Percentiles rank a stretch among this genome's conserved stretches.
Conservation (phyloP, 345 rosid genomes). For the Euclidium syriacum region DNA sequence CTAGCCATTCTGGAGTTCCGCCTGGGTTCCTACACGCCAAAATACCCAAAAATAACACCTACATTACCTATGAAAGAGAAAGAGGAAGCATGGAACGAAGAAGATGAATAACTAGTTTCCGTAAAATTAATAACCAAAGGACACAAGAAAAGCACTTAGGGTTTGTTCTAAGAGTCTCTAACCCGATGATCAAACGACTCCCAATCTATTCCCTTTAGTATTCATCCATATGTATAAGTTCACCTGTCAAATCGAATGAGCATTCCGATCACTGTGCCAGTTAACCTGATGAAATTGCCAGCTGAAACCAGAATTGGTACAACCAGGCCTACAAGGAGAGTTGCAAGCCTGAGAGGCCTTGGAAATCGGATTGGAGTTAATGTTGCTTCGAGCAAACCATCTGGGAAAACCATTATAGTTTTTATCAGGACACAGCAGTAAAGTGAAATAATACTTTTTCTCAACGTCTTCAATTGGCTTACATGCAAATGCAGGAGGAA, state of each 20-base stretch:
- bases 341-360: conserved; percentile 89
- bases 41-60: conserved; percentile 4
- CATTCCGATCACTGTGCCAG: conserved; percentile 50
- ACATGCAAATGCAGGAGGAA: conserved; percentile 96
- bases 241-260: conserved; percentile 78
- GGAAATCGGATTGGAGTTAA: conserved; percentile 75
- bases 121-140: background rate
- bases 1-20: conserved; percentile 83
- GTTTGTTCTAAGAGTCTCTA: background rate
- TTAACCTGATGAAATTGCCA: conserved; percentile 57
- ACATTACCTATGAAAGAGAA: background rate
- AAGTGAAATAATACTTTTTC: background rate
- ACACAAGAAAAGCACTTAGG: background rate
- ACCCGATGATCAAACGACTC: background rate
- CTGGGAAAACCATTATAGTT: conserved; percentile 41
- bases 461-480: conserved; percentile 33
- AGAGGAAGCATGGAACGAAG: background rate
- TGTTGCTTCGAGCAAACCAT: conserved; percentile 95
- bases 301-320: conserved; percentile 69
- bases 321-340: conserved; percentile 65
- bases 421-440: background rate
- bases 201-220: background rate
- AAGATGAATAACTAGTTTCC: background rate
- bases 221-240: background rate
- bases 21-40: conserved; percentile 71